Evolutionary conservation across 2,329 filamentous ascomycete species (phyloP).

Genomic region (Magnaporthales sp.): DNA sequence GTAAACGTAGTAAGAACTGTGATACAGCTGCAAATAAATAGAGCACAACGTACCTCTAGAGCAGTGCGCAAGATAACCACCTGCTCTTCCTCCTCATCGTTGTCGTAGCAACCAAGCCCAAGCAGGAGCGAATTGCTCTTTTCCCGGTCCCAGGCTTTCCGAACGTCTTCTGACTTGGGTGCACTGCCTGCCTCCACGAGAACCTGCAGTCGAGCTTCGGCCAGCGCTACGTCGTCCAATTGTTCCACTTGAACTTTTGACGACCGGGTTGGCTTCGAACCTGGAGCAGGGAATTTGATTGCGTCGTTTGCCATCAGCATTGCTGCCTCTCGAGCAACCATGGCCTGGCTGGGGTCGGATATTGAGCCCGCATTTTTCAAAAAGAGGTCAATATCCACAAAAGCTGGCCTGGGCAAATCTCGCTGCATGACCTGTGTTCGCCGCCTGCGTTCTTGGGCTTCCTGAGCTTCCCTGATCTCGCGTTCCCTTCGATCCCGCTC

Average conservation of each 20-base stretch:
- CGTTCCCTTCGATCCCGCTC: constrained; percentile 73
- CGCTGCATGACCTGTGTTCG: constrained; percentile 89
- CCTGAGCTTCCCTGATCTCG: constrained; percentile 61
- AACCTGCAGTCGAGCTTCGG: constrained; percentile 69
- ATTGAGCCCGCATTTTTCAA: constrained; percentile 53
- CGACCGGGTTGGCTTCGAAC: constrained; percentile 40
- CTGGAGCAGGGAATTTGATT: constrained; percentile 61
- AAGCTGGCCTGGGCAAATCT: constrained; percentile 66
- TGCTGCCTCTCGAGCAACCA: constrained; percentile 71
- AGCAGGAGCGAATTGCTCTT: constrained; percentile 55
- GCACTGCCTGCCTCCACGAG: constrained; percentile 55
- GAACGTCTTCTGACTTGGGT: constrained; percentile 40
- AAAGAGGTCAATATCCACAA: constrained; percentile 63
- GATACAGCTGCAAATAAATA: background rate
- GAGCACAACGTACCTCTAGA: constrained; percentile 55
- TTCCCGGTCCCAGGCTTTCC: constrained; percentile 42
- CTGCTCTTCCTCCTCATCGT: constrained; percentile 58
- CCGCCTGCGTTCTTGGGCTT: constrained; percentile 64
- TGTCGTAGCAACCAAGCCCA: constrained; percentile 71
- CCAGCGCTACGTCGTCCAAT: constrained; percentile 64
- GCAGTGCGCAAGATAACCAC: constrained; percentile 54
- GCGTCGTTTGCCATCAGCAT: constrained; percentile 78
- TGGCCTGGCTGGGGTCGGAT: constrained; percentile 53
- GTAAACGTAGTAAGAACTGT: background rate
- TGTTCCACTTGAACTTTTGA: constrained; percentile 49